Base-by-base conservation (phyloP, 2,329 filamentous ascomycete species). In the Penicillium griseofulvum region DNA sequence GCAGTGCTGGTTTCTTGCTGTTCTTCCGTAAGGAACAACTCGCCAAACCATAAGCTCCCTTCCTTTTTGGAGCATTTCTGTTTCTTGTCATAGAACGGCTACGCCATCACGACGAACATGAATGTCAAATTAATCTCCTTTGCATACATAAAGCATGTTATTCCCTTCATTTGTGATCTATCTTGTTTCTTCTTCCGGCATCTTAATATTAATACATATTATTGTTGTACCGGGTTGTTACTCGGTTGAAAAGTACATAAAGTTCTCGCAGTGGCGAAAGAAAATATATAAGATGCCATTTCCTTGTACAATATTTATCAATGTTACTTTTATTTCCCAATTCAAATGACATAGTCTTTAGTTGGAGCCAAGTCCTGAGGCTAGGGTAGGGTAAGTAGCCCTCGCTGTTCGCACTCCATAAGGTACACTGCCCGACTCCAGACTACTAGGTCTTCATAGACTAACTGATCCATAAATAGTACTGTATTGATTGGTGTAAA, bases 1-100 rank as follows among this genome's bases (percentile, higher is more conserved):
- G 14, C 28, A 75, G 72, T 63, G 74, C 63, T 49, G 73, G 72
- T 10, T 76, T 74, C 64, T 66, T 74, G 36, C 56, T 72, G 39
- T 78, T 76, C 67, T 78, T 77, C 68, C 74, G 75, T 26, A 76
- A 74, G 58, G 75, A 77, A 55, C 75, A 78, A 58, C 68, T 78
- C 29, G 72, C 69, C 54, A 78, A 78, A 55, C 75, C 75, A 28
- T 76, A 64, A 69, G 17, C 17, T 31, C 28, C 22, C 14, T 8
- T 12, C 8, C 17, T 1, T 34, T 47, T 28, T 29, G 28, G 17
- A 12, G 34, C 33, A 52, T 31, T 26, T 47, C 16, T 46, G 34
- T 48, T 24, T 52, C 3, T 28, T 52, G 28, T 48, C 33, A 38
- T 39, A 36, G 34, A 47, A 37, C 43, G 43, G 36, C 31, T 29